A percentile compares a stretch with the other conserved stretches of the same genome.
phyloP scores from a whole-genome alignment of 208 protist genomes.

The Leishmania guyanensis region DNA sequence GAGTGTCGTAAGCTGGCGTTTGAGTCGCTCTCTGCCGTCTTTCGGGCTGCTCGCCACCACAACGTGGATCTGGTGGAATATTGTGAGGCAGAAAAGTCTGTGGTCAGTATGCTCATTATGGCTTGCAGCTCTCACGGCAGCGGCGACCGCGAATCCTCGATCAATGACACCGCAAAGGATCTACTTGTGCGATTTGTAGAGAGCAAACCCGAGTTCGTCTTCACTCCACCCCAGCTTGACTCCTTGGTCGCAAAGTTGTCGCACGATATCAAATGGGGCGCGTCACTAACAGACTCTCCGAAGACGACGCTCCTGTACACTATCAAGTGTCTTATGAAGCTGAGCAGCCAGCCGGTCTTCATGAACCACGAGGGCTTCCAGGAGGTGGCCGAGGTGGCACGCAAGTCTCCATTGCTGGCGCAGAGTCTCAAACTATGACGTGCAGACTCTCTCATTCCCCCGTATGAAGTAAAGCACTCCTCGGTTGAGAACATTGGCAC shows the following conservation, averaged over 20 bases:
- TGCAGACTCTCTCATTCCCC: not conserved
- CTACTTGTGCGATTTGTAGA: conserved; percentile 54
- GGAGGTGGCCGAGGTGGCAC: conserved; percentile 33
- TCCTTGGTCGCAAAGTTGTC: conserved; percentile 46
- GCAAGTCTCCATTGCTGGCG: conserved; percentile 20
- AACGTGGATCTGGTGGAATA: conserved; percentile 46
- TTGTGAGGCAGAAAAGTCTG: conserved; percentile 37
- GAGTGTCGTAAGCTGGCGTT: conserved; percentile 94
- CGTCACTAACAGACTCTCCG: conserved; percentile 33
- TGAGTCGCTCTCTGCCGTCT: conserved; percentile 91
- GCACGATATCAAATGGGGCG: conserved; percentile 33
- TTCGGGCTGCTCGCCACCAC: conserved; percentile 37
- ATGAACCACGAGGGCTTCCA: conserved; percentile 45
- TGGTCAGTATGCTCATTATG: conserved; percentile 49
- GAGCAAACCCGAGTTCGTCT: conserved; percentile 29
- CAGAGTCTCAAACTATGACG: conserved; percentile 31
- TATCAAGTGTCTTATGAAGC: conserved; percentile 44
- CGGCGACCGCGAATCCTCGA: conserved; percentile 45
- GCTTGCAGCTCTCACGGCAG: conserved; percentile 40
- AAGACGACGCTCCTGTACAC: conserved; percentile 36
- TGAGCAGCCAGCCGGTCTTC: conserved; percentile 36
- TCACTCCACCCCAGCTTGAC: conserved; percentile 32
- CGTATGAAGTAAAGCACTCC: not conserved
- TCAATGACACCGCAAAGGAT: conserved; percentile 52
- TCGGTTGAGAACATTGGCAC: not conserved